Conservation (phyloP, 139 green algal species). For the Chlorella vulgaris region DNA sequence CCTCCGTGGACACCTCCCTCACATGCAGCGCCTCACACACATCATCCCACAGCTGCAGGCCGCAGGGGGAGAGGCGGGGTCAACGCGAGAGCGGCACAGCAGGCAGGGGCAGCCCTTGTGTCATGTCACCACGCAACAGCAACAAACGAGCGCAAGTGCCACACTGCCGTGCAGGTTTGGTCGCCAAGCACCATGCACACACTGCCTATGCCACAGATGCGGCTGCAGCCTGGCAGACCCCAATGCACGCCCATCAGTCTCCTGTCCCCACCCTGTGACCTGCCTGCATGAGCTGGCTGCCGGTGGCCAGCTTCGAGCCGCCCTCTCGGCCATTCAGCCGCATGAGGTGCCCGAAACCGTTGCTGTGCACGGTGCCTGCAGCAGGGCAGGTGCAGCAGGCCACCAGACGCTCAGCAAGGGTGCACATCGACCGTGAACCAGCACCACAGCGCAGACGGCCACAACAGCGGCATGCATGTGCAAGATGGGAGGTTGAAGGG, state of each 20-base stretch:
- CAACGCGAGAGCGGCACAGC: background rate
- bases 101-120: too few relatives aligned
- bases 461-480: too few relatives aligned
- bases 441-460: too few relatives aligned
- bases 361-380: slow-evolving; percentile 94
- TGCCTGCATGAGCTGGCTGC: slow-evolving; percentile 79
- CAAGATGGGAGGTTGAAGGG: too few relatives aligned
- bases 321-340: slow-evolving; percentile 83
- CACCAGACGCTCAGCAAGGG: background rate
- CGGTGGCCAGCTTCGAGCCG: slow-evolving; percentile 47
- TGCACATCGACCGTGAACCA: background rate
- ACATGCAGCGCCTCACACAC: slow-evolving; percentile 83
- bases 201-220: too few relatives aligned
- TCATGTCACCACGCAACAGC: too few relatives aligned
- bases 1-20: slow-evolving; percentile 79
- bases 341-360: slow-evolving; percentile 94
- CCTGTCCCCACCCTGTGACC: too few relatives aligned
- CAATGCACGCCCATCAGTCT: too few relatives aligned
- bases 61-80: background rate
- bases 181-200: too few relatives aligned
- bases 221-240: too few relatives aligned
- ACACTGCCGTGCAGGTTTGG: background rate
- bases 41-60: slow-evolving; percentile 82
- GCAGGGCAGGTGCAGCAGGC: slow-evolving; percentile 58
- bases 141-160: too few relatives aligned